Evolutionary conservation across 1,139 yeast genomes (phyloP).

Genomic region (Taiozyma onychis): DNA sequence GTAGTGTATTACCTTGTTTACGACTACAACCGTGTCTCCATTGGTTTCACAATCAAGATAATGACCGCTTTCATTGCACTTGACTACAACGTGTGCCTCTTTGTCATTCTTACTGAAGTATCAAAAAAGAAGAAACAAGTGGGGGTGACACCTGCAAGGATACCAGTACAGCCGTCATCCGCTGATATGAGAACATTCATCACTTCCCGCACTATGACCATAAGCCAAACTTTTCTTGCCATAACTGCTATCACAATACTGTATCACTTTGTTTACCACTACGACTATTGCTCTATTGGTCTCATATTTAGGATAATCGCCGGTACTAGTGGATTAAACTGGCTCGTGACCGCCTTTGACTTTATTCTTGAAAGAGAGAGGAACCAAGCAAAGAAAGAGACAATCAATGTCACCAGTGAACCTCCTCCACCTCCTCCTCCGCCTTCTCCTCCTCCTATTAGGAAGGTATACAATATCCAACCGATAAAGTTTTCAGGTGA

Average conservation of each 20-base stretch:
- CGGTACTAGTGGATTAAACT: too few relatives aligned
- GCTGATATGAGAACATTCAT: too few relatives aligned
- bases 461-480: background rate
- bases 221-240: too few relatives aligned
- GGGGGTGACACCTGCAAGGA: background rate
- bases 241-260: too few relatives aligned
- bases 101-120: background rate
- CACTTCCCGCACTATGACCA: too few relatives aligned
- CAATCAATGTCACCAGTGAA: background rate
- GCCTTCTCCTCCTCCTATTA: background rate
- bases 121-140: background rate
- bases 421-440: background rate
- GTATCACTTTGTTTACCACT: too few relatives aligned
- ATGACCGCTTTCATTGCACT: background rate
- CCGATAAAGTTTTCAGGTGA: background rate
- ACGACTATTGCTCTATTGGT: too few relatives aligned
- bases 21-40: background rate
- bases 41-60: background rate
- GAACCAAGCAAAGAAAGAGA: background rate
- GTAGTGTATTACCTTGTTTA: background rate
- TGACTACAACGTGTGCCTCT: background rate
- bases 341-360: too few relatives aligned
- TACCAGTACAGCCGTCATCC: too few relatives aligned
- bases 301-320: too few relatives aligned
- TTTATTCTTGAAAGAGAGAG: background rate